Evolutionary conservation across 2,329 filamentous ascomycete genomes (phyloP).

Genomic region (Arthrobotrys sinensis): DNA sequence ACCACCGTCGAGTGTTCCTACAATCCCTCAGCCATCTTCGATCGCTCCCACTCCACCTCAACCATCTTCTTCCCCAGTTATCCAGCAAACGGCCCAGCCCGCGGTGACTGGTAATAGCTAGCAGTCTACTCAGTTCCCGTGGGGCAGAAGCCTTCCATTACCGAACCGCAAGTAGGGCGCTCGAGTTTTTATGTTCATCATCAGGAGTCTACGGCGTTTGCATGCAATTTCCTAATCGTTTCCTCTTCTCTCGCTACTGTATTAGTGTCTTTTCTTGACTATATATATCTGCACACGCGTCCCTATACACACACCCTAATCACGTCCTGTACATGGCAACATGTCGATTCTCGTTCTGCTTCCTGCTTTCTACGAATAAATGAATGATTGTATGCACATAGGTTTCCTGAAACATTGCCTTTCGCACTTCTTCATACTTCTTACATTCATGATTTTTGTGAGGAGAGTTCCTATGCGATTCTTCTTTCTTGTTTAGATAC

Average conservation of each 20-base stretch:
- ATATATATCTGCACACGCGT: neutral
- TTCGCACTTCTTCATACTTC: neutral
- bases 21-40: neutral
- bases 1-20: neutral
- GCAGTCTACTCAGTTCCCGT: neutral
- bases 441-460: neutral
- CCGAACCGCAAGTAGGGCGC: neutral
- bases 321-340: neutral
- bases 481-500: neutral
- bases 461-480: neutral
- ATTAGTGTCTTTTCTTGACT: neutral
- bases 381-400: neutral
- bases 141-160: no score
- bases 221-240: neutral
- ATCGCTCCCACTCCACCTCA: constrained; percentile 5
- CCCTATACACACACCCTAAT: constrained; percentile 4
- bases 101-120: constrained; percentile 19
- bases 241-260: neutral
- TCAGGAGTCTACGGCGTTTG: constrained; percentile 21
- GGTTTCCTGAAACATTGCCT: neutral
- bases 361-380: neutral
- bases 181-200: constrained; percentile 10
- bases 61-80: constrained; percentile 3
- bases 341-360: neutral
- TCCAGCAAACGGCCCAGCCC: constrained; percentile 3